Conservation (phyloP, 305 asterid species). For the Fraxinus dipetala region DNA sequence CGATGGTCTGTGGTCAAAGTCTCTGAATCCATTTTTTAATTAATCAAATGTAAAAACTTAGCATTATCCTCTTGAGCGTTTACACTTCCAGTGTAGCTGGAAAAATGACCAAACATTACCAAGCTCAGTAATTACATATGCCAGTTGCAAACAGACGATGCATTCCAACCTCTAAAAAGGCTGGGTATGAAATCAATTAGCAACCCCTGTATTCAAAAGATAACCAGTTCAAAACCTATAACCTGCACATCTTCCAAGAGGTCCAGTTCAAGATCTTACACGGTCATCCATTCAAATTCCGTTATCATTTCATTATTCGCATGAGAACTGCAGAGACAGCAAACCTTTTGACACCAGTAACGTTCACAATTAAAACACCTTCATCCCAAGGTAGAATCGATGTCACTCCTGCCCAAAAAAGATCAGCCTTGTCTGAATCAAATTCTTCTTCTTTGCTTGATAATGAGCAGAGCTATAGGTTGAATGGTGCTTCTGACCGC, state of each 20-base stretch:
- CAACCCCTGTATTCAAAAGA: constrained; percentile 24
- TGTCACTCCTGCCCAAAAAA: constrained; percentile 19
- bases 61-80: constrained; percentile 31
- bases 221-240: constrained; percentile 15
- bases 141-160: constrained; percentile 20
- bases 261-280: constrained; percentile 14
- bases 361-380: constrained; percentile 31
- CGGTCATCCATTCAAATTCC: constrained; percentile 17
- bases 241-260: constrained; percentile 23
- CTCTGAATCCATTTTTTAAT: constrained; percentile 54
- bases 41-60: constrained; percentile 22
- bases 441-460: constrained; percentile 12
- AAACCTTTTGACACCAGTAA: constrained; percentile 21
- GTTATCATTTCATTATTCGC: constrained; percentile 1
- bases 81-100: constrained; percentile 30
- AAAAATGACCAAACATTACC: constrained; percentile 21
- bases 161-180: constrained; percentile 22
- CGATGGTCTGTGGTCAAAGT: constrained; percentile 30
- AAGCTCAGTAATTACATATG: constrained; percentile 29
- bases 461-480: constrained; percentile 2
- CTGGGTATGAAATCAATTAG: constrained; percentile 18
- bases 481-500: constrained; percentile 19
- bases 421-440: neutral
- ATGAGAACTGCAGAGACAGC: constrained; percentile 22
- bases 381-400: constrained; percentile 21